These are phyloP conservation scores for Pinus taeda DNA, from an alignment of 75 land plant species.

Conservation along the genomic window DNA sequence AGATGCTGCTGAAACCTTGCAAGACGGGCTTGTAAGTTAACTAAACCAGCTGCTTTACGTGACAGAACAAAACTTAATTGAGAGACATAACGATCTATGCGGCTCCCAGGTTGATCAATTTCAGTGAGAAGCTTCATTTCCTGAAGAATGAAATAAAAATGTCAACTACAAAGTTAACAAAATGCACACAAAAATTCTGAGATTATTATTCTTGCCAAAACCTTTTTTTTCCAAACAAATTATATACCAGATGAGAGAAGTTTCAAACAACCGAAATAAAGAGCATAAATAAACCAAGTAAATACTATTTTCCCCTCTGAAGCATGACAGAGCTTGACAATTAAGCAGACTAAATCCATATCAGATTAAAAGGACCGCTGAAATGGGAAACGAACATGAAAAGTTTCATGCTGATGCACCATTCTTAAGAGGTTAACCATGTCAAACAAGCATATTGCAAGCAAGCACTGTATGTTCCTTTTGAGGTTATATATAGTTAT, in stretches of 20 bases:
- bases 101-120: slow-evolving; percentile 93
- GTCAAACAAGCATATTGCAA: no score
- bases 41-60: slow-evolving; percentile 88
- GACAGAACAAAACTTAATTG: slow-evolving; percentile 88
- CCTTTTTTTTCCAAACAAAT: neutral
- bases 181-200: neutral
- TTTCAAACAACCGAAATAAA: neutral
- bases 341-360: no score
- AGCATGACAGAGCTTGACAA: no score
- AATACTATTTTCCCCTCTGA: neutral
- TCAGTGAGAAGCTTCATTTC: slow-evolving; percentile 95
- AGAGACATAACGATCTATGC: slow-evolving; percentile 83
- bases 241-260: no score
- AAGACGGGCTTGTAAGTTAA: slow-evolving; percentile 92
- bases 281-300: neutral
- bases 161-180: neutral
- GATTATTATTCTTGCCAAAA: neutral
- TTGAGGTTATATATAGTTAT: no score
- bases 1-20: slow-evolving; percentile 90
- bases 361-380: no score
- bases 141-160: slow-evolving; percentile 26
- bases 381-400: no score
- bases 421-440: no score
- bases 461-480: no score
- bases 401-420: no score